A percentile compares a stretch with the other conserved stretches of the same genome.
phyloP scores from a whole-genome alignment of 768 basidiomycete genomes.

The Peribolospora baueri region DNA sequence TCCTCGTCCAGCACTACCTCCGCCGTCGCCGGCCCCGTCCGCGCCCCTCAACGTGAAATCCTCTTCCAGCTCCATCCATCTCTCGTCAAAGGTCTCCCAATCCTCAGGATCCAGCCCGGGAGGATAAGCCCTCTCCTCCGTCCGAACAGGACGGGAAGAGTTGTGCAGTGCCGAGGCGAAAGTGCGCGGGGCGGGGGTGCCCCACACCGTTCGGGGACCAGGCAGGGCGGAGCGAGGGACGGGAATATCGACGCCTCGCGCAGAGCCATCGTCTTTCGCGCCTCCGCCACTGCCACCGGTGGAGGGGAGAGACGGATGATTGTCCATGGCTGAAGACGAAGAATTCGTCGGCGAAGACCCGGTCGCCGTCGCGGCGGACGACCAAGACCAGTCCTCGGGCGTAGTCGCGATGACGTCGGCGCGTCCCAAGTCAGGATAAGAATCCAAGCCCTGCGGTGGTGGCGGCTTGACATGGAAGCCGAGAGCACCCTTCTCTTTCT shows the following conservation, averaged over 20 bases:
- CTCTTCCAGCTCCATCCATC: neutral
- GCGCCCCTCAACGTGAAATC: constrained; percentile 1
- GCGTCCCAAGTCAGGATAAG: constrained; percentile 9
- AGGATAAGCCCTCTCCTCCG: no score
- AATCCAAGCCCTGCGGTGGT: constrained; percentile 19
- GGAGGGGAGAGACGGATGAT: no score
- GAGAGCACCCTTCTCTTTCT: constrained; percentile 34
- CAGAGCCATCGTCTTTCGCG: no score
- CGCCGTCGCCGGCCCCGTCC: constrained; percentile 1
- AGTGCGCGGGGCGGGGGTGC: constrained; percentile 1
- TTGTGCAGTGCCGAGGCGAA: neutral
- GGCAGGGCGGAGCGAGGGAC: neutral
- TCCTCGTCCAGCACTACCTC: constrained; percentile 6
- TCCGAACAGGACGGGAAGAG: no score
- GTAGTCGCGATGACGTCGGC: constrained; percentile 4
- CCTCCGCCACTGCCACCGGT: no score
- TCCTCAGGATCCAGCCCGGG: neutral
- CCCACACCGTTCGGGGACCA: constrained; percentile 4
- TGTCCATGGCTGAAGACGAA: neutral
- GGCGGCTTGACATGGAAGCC: neutral
- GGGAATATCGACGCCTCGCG: neutral
- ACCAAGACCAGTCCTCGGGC: neutral
- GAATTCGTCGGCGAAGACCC: neutral
- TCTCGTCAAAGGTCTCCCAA: neutral
- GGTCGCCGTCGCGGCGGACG: neutral